A percentile compares a stretch with the other conserved stretches of the same genome.
Conservation (phyloP, 2,329 filamentous ascomycete species). For the Macroventuria anomochaeta region DNA sequence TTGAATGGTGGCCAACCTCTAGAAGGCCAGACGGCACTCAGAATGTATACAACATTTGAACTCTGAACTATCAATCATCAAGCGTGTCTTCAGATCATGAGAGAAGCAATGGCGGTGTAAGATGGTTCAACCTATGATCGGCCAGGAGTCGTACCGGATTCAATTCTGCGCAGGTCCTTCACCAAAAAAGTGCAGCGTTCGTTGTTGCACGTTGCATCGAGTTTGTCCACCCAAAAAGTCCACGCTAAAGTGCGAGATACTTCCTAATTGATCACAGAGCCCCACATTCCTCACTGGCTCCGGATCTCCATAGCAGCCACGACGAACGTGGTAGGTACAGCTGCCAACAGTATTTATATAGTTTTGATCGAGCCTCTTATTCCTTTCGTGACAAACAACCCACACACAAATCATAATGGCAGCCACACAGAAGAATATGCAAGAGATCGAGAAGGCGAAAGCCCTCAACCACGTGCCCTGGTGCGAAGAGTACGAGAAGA, state of each 20-base stretch:
- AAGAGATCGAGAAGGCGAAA: slow-evolving; percentile 56
- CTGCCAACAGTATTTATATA: background rate
- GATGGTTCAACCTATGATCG: background rate
- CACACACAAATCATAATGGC: slow-evolving; percentile 39
- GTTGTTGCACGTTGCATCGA: background rate
- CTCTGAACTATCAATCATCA: no score
- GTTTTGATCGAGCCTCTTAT: background rate
- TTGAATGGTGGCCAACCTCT: no score
- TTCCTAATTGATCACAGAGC: slow-evolving; percentile 21
- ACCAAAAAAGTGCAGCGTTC: background rate
- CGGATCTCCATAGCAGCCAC: background rate
- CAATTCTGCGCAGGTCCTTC: background rate
- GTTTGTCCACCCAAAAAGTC: background rate
- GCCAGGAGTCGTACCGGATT: slow-evolving; percentile 16
- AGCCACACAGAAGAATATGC: slow-evolving; percentile 51
- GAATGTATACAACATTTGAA: no score
- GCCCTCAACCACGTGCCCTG: slow-evolving; percentile 60
- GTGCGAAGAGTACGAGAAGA: slow-evolving; percentile 68
- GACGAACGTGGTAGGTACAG: background rate
- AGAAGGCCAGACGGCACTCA: no score
- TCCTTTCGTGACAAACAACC: background rate
- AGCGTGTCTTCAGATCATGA: no score
- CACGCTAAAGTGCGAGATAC: slow-evolving; percentile 34
- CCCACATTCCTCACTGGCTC: slow-evolving; percentile 18
- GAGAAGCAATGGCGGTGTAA: background rate